Evolutionary conservation across 441 rosid species (phyloP).

Genomic region (Syzygium syzygioides): DNA sequence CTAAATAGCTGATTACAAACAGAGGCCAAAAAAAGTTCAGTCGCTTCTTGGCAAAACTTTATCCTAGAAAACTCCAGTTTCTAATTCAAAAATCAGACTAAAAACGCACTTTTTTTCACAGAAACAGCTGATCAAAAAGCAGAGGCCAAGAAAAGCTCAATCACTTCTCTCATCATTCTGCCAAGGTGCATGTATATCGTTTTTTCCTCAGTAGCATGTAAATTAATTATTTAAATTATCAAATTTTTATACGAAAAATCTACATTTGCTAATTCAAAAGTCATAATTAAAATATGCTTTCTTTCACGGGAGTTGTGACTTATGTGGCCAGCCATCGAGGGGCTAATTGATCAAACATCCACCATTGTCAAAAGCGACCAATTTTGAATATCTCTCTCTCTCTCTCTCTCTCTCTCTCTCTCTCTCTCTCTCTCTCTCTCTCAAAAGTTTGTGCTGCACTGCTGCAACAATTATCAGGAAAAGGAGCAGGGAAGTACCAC

Average conservation of each 20-base stretch:
- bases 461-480: neutral
- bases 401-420: neutral
- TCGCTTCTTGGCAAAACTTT: neutral
- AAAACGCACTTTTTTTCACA: neutral
- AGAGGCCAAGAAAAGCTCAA: neutral
- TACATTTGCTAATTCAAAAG: neutral
- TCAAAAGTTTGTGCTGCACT: neutral
- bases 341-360: neutral
- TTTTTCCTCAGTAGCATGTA: neutral
- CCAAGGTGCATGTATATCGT: neutral
- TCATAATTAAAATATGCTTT: neutral
- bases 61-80: neutral
- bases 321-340: neutral
- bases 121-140: neutral
- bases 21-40: neutral
- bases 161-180: neutral
- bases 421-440: neutral
- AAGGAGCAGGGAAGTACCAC: constrained; percentile 27
- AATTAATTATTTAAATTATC: neutral
- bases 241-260: neutral
- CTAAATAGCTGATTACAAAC: neutral
- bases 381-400: constrained; percentile 25
- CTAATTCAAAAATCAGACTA: neutral
- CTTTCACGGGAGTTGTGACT: neutral
- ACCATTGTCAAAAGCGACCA: neutral